These are phyloP conservation scores for Phytopythium cucurbitacearum DNA, from an alignment of 352 stramenopile genomes.

Conservation along the genomic window DNA sequence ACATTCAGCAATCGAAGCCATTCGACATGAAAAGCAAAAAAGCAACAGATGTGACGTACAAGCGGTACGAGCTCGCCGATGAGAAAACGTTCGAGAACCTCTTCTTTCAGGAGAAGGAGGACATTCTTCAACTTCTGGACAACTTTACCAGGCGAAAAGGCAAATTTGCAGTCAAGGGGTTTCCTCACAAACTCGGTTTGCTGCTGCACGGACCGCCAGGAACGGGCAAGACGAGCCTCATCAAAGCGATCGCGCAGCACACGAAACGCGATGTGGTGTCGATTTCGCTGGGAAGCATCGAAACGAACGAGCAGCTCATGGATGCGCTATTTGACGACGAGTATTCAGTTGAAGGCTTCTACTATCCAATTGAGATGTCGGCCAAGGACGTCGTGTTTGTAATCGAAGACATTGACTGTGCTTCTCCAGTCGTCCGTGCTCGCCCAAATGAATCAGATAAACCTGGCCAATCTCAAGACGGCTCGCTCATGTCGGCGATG, in stretches of 20 bases:
- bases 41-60: constrained; percentile 19
- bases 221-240: constrained; percentile 89
- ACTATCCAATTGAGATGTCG: constrained; percentile 56
- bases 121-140: constrained; percentile 64
- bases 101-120: constrained; percentile 84
- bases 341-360: constrained; percentile 54
- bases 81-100: constrained; percentile 88
- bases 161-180: constrained; percentile 86
- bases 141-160: constrained; percentile 65
- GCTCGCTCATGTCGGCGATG: constrained; percentile 9
- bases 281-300: constrained; percentile 69
- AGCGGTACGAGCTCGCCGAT: constrained; percentile 79
- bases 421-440: constrained; percentile 62
- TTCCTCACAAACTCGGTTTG: constrained; percentile 87
- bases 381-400: constrained; percentile 89
- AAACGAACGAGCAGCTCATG: constrained; percentile 80
- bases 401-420: constrained; percentile 88
- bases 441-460: constrained; percentile 5
- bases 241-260: constrained; percentile 84
- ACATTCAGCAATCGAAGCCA: constrained; percentile 15
- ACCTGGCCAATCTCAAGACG: no score
- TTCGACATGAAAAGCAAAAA: constrained; percentile 15
- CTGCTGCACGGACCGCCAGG: constrained; percentile 86
- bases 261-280: constrained; percentile 74
- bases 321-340: constrained; percentile 74